Conservation (phyloP, 495 filamentous ascomycete genomes). For the Daldinia grandis region DNA sequence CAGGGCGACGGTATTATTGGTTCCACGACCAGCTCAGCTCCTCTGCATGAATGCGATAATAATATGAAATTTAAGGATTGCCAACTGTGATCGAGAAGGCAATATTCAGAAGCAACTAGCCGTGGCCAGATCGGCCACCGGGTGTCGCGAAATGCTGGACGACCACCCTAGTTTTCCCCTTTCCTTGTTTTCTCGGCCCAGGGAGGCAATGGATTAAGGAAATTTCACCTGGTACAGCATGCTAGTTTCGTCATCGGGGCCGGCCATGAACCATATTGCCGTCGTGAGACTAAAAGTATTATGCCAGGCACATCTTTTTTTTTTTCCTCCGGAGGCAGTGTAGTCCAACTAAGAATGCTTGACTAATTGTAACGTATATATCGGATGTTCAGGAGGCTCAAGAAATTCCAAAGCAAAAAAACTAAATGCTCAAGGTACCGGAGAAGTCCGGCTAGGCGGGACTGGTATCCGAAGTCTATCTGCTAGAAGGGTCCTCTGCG, state of each 20-base stretch:
- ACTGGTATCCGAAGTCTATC: constrained; percentile 8
- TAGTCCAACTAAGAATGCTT: not conserved
- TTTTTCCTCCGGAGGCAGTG: not conserved
- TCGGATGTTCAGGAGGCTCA: not conserved
- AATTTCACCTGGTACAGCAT: constrained; percentile 31
- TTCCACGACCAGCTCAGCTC: constrained; percentile 22
- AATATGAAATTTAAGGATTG: constrained; percentile 33
- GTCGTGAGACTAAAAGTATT: constrained; percentile 23
- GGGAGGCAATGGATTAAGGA: not conserved
- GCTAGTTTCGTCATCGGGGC: constrained; percentile 17
- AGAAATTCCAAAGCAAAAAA: constrained; percentile 4
- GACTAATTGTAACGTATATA: constrained; percentile 2
- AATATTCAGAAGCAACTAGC: constrained; percentile 36
- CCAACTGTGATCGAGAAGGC: constrained; percentile 35
- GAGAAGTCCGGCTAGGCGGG: constrained; percentile 6
- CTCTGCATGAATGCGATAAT: constrained; percentile 33
- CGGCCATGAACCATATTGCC: constrained; percentile 2
- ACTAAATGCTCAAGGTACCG: constrained; percentile 1
- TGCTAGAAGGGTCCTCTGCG: constrained; percentile 7
- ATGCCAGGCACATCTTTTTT: constrained; percentile 11
- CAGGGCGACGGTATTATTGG: constrained; percentile 19
- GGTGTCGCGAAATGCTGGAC: constrained; percentile 36
- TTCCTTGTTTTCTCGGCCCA: constrained; percentile 27
- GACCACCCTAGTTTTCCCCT: constrained; percentile 21
- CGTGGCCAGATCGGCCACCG: constrained; percentile 37